Percentiles rank a stretch among this genome's conserved stretches.
Evolutionary conservation across 2,329 filamentous ascomycete genomes (phyloP).

Genomic region (Cyphellophora attinorum): DNA sequence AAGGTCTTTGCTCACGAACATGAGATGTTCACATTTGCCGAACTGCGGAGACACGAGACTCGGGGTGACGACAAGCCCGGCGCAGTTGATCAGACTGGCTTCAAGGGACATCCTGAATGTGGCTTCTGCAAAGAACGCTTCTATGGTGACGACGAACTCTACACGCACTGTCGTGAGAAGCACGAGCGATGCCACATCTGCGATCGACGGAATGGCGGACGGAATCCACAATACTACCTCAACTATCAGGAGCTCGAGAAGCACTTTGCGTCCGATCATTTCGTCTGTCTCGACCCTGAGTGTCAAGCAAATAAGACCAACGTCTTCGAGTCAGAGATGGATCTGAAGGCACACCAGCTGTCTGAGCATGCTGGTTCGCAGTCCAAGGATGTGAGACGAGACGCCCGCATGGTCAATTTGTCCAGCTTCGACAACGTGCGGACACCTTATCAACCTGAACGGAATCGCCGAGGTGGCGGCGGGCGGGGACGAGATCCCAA

Average conservation of each 20-base stretch:
- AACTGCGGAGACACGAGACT: constrained; percentile 78
- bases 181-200: constrained; percentile 95
- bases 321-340: constrained; percentile 89
- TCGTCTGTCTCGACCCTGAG: constrained; percentile 70
- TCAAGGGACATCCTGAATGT: constrained; percentile 91
- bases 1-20: constrained; percentile 99
- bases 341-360: constrained; percentile 86
- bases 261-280: constrained; percentile 84
- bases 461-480: constrained; percentile 46
- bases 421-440: constrained; percentile 76
- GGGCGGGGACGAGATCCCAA: constrained; percentile 83
- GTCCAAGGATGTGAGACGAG: constrained; percentile 73
- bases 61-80: constrained; percentile 86
- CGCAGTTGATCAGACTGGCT: constrained; percentile 83
- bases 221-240: constrained; percentile 79
- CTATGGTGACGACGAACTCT: constrained; percentile 93
- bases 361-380: constrained; percentile 69
- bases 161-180: constrained; percentile 82
- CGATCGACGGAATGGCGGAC: constrained; percentile 54
- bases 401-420: constrained; percentile 78
- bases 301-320: constrained; percentile 97
- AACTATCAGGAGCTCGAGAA: constrained; percentile 79
- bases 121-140: constrained; percentile 86
- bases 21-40: constrained; percentile 73
- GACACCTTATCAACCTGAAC: constrained; percentile 54